A percentile compares a stretch with the other conserved stretches of the same genome.
Evolutionary conservation across 2,329 filamentous ascomycete genomes (phyloP).

Genomic region (Amauroascus verrucosus): DNA sequence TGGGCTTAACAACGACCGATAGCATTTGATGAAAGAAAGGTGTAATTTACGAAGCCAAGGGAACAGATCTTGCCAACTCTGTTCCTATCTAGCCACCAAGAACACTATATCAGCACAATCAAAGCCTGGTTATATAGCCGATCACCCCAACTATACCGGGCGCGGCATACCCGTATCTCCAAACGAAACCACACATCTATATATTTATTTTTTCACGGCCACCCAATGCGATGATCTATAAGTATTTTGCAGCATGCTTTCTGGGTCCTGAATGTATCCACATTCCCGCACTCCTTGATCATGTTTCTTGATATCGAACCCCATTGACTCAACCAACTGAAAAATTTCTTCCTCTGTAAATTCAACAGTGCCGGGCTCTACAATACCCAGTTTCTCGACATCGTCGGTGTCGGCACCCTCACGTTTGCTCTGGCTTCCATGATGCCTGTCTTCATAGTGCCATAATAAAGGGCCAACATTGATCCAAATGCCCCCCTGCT

Average conservation of each 20-base stretch:
- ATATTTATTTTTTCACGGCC: slow-evolving; percentile 56
- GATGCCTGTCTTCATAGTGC: slow-evolving; percentile 78
- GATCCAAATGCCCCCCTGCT: slow-evolving; percentile 67
- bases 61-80: no score
- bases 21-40: not conserved
- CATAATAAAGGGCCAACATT: slow-evolving; percentile 87
- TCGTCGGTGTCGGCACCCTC: slow-evolving; percentile 35
- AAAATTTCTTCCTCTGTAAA: slow-evolving; percentile 82
- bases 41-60: not conserved
- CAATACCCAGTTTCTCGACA: slow-evolving; percentile 53
- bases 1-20: not conserved
- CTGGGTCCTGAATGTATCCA: slow-evolving; percentile 76
- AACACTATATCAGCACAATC: no score
- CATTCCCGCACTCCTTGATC: slow-evolving; percentile 42
- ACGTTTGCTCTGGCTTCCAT: slow-evolving; percentile 43
- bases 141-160: not conserved
- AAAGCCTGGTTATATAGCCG: not conserved
- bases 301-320: slow-evolving; percentile 61
- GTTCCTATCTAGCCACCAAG: no score
- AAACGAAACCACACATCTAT: not conserved
- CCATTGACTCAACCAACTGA: slow-evolving; percentile 59
- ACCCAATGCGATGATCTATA: slow-evolving; percentile 81
- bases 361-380: slow-evolving; percentile 82
- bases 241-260: slow-evolving; percentile 75
- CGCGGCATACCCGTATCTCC: not conserved